Percentiles rank a stretch among this genome's conserved stretches.
Evolutionary conservation across 345 rosid genomes (phyloP).

Genomic region (Noccaea bulbosa): DNA sequence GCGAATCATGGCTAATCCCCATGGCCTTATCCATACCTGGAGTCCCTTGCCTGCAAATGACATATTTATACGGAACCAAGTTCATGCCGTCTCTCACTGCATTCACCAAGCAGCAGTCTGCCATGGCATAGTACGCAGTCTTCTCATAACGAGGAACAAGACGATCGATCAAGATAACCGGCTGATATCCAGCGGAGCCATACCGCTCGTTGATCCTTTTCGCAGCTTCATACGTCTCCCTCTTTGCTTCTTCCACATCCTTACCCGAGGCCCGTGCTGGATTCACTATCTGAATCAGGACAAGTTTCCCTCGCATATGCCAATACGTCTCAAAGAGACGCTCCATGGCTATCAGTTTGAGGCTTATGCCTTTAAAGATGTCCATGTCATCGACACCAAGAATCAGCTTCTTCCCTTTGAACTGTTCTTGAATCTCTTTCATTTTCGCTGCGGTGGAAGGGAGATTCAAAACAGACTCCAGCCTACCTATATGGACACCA

Average conservation of each 20-base stretch:
- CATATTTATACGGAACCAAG: constrained; percentile 76
- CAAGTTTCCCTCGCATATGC: constrained; percentile 63
- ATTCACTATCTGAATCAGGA: constrained; percentile 77
- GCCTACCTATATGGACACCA: constrained; percentile 76
- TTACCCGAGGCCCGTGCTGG: constrained; percentile 78
- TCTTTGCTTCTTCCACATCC: constrained; percentile 77
- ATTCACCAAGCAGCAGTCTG: constrained; percentile 81
- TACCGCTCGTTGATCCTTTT: constrained; percentile 65
- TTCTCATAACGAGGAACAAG: constrained; percentile 73
- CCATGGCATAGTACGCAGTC: constrained; percentile 77
- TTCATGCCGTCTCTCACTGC: constrained; percentile 93
- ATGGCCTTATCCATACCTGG: constrained; percentile 59
- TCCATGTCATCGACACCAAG: constrained; percentile 89
- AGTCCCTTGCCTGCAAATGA: constrained; percentile 80
- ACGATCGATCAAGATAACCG: constrained; percentile 73
- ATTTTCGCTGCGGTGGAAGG: constrained; percentile 61
- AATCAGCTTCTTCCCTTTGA: constrained; percentile 65
- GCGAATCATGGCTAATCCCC: constrained; percentile 48
- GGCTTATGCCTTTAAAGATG: constrained; percentile 80
- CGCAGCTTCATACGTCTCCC: constrained; percentile 62
- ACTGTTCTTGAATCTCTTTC: constrained; percentile 62
- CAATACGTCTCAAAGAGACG: constrained; percentile 64
- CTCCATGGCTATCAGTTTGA: constrained; percentile 72
- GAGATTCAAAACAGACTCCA: constrained; percentile 70
- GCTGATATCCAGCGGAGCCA: constrained; percentile 63